phyloP scores from a whole-genome alignment of 495 filamentous ascomycete genomes.

The Achaetomiella virescens region DNA sequence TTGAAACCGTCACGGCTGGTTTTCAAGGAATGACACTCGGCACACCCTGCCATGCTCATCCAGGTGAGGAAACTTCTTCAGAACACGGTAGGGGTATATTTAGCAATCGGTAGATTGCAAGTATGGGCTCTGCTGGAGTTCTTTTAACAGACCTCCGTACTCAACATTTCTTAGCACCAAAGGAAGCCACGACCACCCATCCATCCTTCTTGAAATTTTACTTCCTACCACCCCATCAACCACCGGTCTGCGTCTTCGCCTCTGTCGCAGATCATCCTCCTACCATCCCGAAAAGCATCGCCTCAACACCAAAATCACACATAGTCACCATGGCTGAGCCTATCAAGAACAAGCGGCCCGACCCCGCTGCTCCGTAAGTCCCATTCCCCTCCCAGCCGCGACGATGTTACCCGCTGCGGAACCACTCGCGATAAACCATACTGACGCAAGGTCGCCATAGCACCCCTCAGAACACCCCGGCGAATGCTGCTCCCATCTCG shows the following conservation, averaged over 20 bases:
- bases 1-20: too few species aligned
- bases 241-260: background rate
- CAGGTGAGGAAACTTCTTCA: too few species aligned
- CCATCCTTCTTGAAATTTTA: constrained; percentile 12
- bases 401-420: background rate
- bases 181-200: constrained; percentile 14
- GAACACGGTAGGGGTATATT: too few species aligned
- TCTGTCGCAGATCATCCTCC: constrained; percentile 1
- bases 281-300: constrained; percentile 4
- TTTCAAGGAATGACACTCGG: too few species aligned
- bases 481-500: constrained; percentile 91
- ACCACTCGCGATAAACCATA: constrained; percentile 16
- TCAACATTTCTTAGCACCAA: constrained; percentile 27
- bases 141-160: constrained; percentile 29
- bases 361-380: constrained; percentile 72
- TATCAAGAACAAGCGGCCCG: constrained; percentile 82
- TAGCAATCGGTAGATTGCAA: too few species aligned
- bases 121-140: too few species aligned
- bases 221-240: constrained; percentile 7
- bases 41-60: too few species aligned
- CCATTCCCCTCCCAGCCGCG: background rate
- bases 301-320: constrained; percentile 7
- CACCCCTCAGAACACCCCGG: constrained; percentile 94
- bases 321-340: constrained; percentile 72
- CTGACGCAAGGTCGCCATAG: constrained; percentile 42